Base-by-base conservation (phyloP, 2,329 filamentous ascomycete species). In the Escovopsis sp. region DNA sequence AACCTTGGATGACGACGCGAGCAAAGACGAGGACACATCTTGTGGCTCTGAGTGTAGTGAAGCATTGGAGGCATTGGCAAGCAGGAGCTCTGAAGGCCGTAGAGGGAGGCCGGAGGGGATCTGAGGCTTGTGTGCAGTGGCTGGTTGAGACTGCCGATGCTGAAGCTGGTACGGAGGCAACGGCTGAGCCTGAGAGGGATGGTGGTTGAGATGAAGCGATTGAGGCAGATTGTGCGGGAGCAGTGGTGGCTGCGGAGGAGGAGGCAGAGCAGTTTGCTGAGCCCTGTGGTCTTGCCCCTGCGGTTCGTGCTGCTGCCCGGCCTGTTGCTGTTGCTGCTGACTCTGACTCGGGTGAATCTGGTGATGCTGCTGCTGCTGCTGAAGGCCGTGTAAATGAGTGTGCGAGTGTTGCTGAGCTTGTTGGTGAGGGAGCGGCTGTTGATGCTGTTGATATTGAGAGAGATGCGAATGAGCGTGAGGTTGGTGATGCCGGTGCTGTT, bases 1-100 rank as follows among this genome's bases (percentile, higher is more conserved):
- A n/a, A 62, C 46, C 33, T 57, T 58, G 24, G 59, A 60, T 14
- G 60, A 51, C 2, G 55, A 46, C 13, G 50, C 43, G 3, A 59
- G 44, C 43, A 53, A 47, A 14, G 47, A 44, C 13, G 46, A 45
- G 5, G 52, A 12, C 15, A 35, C 38, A 27, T 25, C 12, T 32
- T 43, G 41, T 11, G 25, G 41, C 24, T 45, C 42, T 6, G 41
- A 25, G 14, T 39, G 41, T 7, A 29, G 24, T 30, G 41, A 33
- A 11, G 38, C 27, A 31, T 16, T 45, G n/a, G 45, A 42, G 29
- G 49, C 14, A 29, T 47, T 41, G n/a, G 53, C 32, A 11, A 46
- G 43, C 20, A 41, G 43, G 41, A 39, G 37, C 15, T 56, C 54
- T 7, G 58, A 53, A 25, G 48, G 48, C 37, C 52, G 47, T 4